phyloP scores from a whole-genome alignment of 768 basidiomycete species.

The Cyclocybe cylindracea region DNA sequence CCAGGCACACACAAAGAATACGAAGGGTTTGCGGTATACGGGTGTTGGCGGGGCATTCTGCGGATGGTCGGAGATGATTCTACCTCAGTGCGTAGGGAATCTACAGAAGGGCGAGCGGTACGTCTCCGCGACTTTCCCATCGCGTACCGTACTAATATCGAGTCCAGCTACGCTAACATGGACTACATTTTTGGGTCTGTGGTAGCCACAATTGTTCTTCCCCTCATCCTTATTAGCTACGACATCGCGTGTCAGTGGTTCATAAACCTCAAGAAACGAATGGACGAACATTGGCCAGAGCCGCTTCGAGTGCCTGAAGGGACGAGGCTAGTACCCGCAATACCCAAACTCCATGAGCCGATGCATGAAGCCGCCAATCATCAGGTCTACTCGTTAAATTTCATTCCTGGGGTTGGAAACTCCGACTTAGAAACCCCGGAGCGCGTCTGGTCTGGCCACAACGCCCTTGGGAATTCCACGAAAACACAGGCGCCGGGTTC shows the following conservation, averaged over 20 bases:
- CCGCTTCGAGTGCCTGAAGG: neutral
- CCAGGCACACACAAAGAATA: too few relatives aligned
- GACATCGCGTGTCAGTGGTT: constrained; percentile 33
- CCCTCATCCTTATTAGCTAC: constrained; percentile 19
- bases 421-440: constrained; percentile 36
- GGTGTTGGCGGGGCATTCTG: too few relatives aligned
- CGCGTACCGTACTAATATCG: too few relatives aligned
- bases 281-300: constrained; percentile 6
- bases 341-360: constrained; percentile 34
- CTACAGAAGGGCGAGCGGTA: too few relatives aligned
- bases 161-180: constrained; percentile 14
- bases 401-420: constrained; percentile 20
- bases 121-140: too few relatives aligned
- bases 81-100: too few relatives aligned
- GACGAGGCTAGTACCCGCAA: constrained; percentile 8
- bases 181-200: constrained; percentile 10
- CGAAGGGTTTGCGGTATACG: too few relatives aligned
- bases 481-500: constrained; percentile 33
- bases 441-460: constrained; percentile 29
- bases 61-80: too few relatives aligned
- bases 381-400: constrained; percentile 28
- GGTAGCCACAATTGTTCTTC: neutral
- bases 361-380: constrained; percentile 27
- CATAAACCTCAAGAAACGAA: constrained; percentile 18
- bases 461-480: constrained; percentile 27